These are phyloP conservation scores for Macrophomina phaseolina DNA, from an alignment of 2,329 filamentous ascomycete genomes.

Conservation along the genomic window DNA sequence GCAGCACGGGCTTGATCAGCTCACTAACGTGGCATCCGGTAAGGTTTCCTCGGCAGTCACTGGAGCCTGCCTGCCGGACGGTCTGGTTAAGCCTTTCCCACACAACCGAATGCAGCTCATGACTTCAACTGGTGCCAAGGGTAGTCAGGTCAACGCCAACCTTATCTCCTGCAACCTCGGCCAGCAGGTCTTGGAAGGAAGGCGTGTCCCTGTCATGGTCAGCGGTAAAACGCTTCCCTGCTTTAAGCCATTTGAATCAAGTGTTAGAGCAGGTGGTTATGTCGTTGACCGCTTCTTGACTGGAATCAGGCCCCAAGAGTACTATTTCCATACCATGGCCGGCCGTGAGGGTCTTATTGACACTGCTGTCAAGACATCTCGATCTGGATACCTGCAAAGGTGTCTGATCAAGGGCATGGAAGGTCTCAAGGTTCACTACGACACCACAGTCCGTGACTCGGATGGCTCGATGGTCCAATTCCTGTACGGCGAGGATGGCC, in stretches of 20 bases:
- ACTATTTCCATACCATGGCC: slow-evolving; percentile 99
- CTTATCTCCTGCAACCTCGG: slow-evolving; percentile 97
- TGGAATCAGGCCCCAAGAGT: slow-evolving; percentile 94
- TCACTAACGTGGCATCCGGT: slow-evolving; percentile 75
- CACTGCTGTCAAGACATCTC: slow-evolving; percentile 97
- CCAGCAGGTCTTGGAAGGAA: slow-evolving; percentile 93
- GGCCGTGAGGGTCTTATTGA: slow-evolving; percentile 98
- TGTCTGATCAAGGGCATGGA: slow-evolving; percentile 99
- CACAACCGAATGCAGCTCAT: slow-evolving; percentile 99
- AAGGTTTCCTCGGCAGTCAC: slow-evolving; percentile 81
- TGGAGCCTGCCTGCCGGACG: slow-evolving; percentile 75
- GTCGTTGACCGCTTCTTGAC: slow-evolving; percentile 97
- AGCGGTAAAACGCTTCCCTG: slow-evolving; percentile 95
- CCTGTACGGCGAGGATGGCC: slow-evolving; percentile 92
- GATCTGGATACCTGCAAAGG: slow-evolving; percentile 93
- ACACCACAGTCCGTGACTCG: slow-evolving; percentile 90
- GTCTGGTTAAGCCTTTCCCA: slow-evolving; percentile 89
- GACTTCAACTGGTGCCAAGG: slow-evolving; percentile 96
- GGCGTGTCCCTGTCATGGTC: slow-evolving; percentile 95
- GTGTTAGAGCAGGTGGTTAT: slow-evolving; percentile 88
- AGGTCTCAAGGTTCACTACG: slow-evolving; percentile 88
- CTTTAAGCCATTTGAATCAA: slow-evolving; percentile 89
- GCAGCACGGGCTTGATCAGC: slow-evolving; percentile 84
- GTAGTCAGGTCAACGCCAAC: slow-evolving; percentile 90
- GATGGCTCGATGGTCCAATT: slow-evolving; percentile 95